Evolutionary conservation across 495 filamentous ascomycete genomes (phyloP).

Genomic region (Bryoglossum gracile): DNA sequence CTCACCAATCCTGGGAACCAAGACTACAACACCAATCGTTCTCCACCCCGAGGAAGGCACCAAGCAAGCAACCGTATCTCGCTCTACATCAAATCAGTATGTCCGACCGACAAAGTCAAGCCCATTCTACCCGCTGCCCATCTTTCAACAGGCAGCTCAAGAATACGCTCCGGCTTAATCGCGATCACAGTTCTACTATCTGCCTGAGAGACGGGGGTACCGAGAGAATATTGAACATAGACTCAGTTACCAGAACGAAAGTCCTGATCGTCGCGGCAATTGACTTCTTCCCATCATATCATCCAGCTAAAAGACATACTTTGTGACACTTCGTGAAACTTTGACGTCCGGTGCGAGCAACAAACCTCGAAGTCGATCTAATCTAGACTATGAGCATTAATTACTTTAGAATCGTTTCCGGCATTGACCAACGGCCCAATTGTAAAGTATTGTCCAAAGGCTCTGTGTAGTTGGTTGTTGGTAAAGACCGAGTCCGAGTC

Average conservation of each 20-base stretch:
- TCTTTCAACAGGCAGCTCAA: constrained; percentile 69
- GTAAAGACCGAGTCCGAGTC: background rate
- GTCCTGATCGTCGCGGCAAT: constrained; percentile 26
- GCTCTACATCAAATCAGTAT: constrained; percentile 23
- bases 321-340: constrained; percentile 12
- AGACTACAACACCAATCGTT: too few relatives aligned
- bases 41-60: background rate
- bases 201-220: constrained; percentile 27
- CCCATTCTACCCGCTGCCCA: constrained; percentile 70
- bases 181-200: constrained; percentile 46
- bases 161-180: constrained; percentile 96
- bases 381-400: background rate
- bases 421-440: too few relatives aligned
- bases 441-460: too few relatives aligned
- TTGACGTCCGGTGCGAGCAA: background rate
- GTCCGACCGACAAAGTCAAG: constrained; percentile 86
- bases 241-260: constrained; percentile 29
- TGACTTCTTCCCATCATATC: background rate
- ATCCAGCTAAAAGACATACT: background rate
- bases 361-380: background rate
- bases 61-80: background rate
- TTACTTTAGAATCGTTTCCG: too few relatives aligned
- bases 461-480: background rate
- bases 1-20: too few relatives aligned
- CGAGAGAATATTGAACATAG: constrained; percentile 27